A percentile compares a stretch with the other conserved stretches of the same genome.
phyloP scores from a whole-genome alignment of 208 protist genomes.

The Leishmania tarentolae region DNA sequence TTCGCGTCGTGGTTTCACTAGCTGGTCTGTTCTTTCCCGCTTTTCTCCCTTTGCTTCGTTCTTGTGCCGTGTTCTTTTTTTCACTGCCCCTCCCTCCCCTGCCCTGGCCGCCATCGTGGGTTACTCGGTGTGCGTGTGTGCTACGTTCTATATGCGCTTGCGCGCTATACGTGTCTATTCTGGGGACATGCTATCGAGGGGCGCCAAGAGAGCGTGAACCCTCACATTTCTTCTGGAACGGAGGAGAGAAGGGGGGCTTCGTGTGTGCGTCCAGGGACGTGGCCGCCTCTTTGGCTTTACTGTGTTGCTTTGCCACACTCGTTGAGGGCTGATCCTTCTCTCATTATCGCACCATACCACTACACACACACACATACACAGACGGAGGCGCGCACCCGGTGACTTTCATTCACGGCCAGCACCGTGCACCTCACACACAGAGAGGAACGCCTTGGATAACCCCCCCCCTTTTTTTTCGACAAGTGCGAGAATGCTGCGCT shows the following conservation, averaged over 20 bases:
- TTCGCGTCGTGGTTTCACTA: not conserved
- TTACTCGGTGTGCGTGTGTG: not conserved
- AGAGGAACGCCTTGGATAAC: not conserved
- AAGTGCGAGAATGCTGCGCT: slow-evolving; percentile 56
- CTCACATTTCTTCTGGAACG: not conserved
- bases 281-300: not conserved
- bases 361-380: not conserved
- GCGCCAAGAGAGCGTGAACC: not conserved
- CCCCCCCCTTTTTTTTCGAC: not conserved
- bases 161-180: not conserved
- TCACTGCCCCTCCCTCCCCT: not conserved
- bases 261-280: not conserved
- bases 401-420: not conserved
- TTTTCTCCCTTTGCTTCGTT: not conserved
- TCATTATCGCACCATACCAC: not conserved
- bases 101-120: not conserved
- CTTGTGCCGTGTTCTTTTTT: not conserved
- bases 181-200: not conserved
- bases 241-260: not conserved
- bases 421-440: not conserved
- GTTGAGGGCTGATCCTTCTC: not conserved
- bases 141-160: not conserved
- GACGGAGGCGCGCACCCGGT: not conserved
- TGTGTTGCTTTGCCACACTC: not conserved
- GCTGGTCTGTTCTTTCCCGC: not conserved